Conservation (phyloP, 2,329 filamentous ascomycete species). For the Paracamarosporium sp. region DNA sequence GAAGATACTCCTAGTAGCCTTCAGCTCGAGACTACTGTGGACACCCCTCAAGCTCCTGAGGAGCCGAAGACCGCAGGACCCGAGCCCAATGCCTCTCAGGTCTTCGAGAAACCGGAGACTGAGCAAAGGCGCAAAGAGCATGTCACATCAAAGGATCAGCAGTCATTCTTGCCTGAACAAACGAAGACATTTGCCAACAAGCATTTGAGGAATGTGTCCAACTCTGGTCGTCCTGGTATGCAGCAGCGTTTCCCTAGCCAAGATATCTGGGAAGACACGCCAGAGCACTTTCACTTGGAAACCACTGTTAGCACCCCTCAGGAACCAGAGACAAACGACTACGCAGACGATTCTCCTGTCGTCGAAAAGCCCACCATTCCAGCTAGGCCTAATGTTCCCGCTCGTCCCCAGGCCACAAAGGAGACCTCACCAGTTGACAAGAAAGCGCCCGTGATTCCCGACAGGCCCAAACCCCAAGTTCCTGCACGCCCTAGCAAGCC, state of each 20-base stretch:
- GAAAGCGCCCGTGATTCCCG: slow-evolving; percentile 60
- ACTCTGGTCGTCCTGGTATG: slow-evolving; percentile 57
- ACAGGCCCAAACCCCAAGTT: slow-evolving; percentile 69
- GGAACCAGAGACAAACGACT: slow-evolving; percentile 55
- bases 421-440: slow-evolving; percentile 59
- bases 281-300: slow-evolving; percentile 80
- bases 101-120: slow-evolving; percentile 56
- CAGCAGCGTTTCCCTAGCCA: slow-evolving; percentile 83
- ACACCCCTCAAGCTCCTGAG: slow-evolving; percentile 73
- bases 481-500: slow-evolving; percentile 65
- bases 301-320: slow-evolving; percentile 70
- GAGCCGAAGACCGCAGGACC: slow-evolving; percentile 51
- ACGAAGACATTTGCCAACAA: slow-evolving; percentile 66
- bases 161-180: slow-evolving; percentile 53
- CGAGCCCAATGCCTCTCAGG: slow-evolving; percentile 30
- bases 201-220: slow-evolving; percentile 59
- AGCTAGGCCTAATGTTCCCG: slow-evolving; percentile 37
- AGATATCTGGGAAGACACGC: slow-evolving; percentile 94
- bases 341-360: slow-evolving; percentile 40
- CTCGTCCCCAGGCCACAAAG: slow-evolving; percentile 41
- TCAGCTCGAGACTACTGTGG: slow-evolving; percentile 79
- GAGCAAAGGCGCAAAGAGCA: slow-evolving; percentile 58
- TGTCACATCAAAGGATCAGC: slow-evolving; percentile 50
- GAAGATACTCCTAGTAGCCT: slow-evolving; percentile 91
- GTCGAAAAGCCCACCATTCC: slow-evolving; percentile 38